Evolutionary conservation across 345 rosid genomes (phyloP), one percentile per base, ranked within the genome.

Genomic region (Lepidium sativum): DNA sequence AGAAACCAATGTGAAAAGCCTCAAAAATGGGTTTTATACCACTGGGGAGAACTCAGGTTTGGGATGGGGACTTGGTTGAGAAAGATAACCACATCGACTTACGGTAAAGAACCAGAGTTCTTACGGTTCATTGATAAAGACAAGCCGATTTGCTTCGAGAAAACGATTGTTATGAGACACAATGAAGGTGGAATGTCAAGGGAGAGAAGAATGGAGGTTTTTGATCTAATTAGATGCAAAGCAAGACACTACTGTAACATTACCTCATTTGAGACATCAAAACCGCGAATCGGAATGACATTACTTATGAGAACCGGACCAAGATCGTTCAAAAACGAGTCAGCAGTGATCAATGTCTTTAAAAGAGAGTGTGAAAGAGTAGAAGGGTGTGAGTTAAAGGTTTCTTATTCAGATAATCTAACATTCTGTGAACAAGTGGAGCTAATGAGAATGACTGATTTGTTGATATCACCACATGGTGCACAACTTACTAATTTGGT

Each of bases 161-260:
- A 86, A 68, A 83, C 88, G 2, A 85, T 87, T 33, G 92, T 84
- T 54, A 88, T 83, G 91, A 83, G 96, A 71, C 97, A 84, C 65
- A 81, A 80, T 42, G 87, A 86, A 41, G 96, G 91, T 35, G 94
- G 89, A 12, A 84, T 88, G 92, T 80, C 92, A 16, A 79, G 80
- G 64, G 80, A 81, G 41, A 79, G 79, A 57, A 82, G 83, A 74
- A 79, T 79, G 66, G 87, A 90, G 60, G 82, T 70, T 4, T 87
- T 77, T 29, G 86, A 87, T 68, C 63, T 80, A 11, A 53, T 85
- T 38, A 81, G 97, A 74, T 79, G 83, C 52, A 81, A 80, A 70
- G 89, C 82, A 1, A 80, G 92, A 60, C 31, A 4, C 5, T 74
- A 70, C 48, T 86, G 92, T 58, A 79, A 86, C 65, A 45, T 80